Evolutionary conservation across 805 yeast genomes (phyloP).

Genomic region (Candida cerambycidarum): DNA sequence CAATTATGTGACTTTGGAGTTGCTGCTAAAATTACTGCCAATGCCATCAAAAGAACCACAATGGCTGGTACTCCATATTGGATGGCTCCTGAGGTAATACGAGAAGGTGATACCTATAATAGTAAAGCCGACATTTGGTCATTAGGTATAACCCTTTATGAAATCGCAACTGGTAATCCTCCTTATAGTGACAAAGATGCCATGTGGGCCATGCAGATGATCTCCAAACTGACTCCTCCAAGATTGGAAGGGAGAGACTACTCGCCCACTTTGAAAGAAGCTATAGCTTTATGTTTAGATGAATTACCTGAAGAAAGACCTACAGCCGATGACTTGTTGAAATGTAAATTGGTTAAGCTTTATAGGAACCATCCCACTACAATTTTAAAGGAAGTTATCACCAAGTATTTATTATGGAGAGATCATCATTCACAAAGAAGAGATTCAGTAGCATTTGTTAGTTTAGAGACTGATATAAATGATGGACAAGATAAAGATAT

Average conservation of each 20-base stretch:
- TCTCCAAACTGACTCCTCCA: slow-evolving; percentile 92
- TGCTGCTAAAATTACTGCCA: slow-evolving; percentile 85
- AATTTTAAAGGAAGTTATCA: slow-evolving; percentile 69
- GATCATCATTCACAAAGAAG: slow-evolving; percentile 40
- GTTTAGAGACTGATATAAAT: slow-evolving; percentile 24
- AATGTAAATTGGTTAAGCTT: slow-evolving; percentile 67
- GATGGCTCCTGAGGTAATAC: slow-evolving; percentile 99
- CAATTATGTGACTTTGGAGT: slow-evolving; percentile 97
- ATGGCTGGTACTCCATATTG: slow-evolving; percentile 97
- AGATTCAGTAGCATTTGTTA: slow-evolving; percentile 43
- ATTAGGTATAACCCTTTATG: slow-evolving; percentile 89
- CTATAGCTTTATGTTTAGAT: slow-evolving; percentile 87
- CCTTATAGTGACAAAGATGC: slow-evolving; percentile 97
- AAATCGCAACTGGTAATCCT: slow-evolving; percentile 95
- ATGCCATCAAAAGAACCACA: slow-evolving; percentile 78
- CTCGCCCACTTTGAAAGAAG: slow-evolving; percentile 73
- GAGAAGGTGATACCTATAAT: slow-evolving; percentile 86
- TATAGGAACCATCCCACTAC: slow-evolving; percentile 61
- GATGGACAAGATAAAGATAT: slow-evolving; percentile 7
- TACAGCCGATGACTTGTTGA: slow-evolving; percentile 78
- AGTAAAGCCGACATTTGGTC: slow-evolving; percentile 98
- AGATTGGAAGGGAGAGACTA: slow-evolving; percentile 88
- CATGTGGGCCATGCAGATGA: slow-evolving; percentile 88
- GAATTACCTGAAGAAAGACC: slow-evolving; percentile 91
- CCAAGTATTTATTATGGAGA: slow-evolving; percentile 73